Conservation (phyloP, 1,284 basidiomycete species). For the Trametes hirsuta region DNA sequence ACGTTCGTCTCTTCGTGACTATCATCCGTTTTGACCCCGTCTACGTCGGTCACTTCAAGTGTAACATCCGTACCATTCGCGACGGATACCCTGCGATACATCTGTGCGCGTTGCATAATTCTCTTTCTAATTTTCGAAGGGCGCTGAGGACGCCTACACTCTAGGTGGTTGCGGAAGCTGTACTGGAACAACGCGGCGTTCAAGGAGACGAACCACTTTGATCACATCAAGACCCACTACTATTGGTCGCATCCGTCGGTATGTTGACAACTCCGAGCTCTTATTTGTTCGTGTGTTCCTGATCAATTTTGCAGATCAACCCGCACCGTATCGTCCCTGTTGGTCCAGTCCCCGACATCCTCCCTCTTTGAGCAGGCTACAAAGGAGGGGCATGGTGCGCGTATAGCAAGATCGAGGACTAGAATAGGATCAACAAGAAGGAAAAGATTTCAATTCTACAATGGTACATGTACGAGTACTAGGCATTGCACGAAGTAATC, state of each 20-base stretch:
- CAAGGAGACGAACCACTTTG: slow-evolving; percentile 87
- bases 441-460: too few species aligned
- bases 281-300: too few species aligned
- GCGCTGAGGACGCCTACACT: not conserved
- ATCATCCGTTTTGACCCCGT: slow-evolving; percentile 84
- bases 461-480: too few species aligned
- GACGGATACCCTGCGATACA: slow-evolving; percentile 84
- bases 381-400: not conserved
- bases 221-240: slow-evolving; percentile 88
- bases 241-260: slow-evolving; percentile 73
- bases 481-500: too few species aligned
- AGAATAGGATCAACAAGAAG: too few species aligned
- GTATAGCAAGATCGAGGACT: not conserved
- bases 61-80: slow-evolving; percentile 83
- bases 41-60: slow-evolving; percentile 94
- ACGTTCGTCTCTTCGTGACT: slow-evolving; percentile 90
- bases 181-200: slow-evolving; percentile 95
- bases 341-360: slow-evolving; percentile 74
- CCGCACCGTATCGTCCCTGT: slow-evolving; percentile 70
- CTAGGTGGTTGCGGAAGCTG: slow-evolving; percentile 82
- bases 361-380: slow-evolving; percentile 53
- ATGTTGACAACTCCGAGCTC: slow-evolving; percentile 18
- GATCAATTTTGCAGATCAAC: slow-evolving; percentile 44
- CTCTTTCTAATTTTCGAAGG: not conserved
- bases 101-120: slow-evolving; percentile 42